Evolutionary conservation across 257 asterid species (phyloP), one percentile per base, ranked within the genome.

Genomic region (Scutellaria barbata): DNA sequence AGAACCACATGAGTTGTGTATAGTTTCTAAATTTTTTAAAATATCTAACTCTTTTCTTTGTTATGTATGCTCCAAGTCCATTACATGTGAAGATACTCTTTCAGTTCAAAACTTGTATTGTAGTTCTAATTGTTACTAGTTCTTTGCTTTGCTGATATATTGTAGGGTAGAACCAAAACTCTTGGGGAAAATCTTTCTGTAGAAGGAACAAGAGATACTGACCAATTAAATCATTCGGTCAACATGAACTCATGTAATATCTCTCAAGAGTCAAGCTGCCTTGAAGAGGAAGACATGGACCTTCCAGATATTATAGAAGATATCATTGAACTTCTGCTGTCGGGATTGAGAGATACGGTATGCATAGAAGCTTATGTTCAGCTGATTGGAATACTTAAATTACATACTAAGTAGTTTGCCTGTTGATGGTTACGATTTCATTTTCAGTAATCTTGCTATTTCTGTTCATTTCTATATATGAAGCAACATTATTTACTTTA

Each of bases 301-400:
- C 90, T 95, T 73, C 99, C 98, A 68, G 99, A 95, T 68, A 77
- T 81, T 35, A 75, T 92, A 59, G 99, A 91, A 88, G 98, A 95
- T 75, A 81, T 89, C 50, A 88, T 92, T 42, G 98, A 89, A 77
- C 80, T 86, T 77, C 51, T 95, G 76, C 82, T 86, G 64, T 85
- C 93, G 71, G 98, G 96, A 71, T 80, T 95, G 84, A 80, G 88
- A 80, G 99, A 95, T 72, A 88, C 92, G 88, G 99, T 95, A 86
- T 76, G 92, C 80, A 45, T 57, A 72, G 79, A 72, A 74, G 80
- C 79, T 84, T 76, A 71, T 74, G 73, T 71, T 76, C 81, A 56
- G 57, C 59, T 74, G 46, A 74, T 74, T 72, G 60, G 63, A 46
- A 65, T 78, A 54, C 70, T 63, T 58, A 63, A 6, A 33, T 48